phyloP scores from a whole-genome alignment of 352 stramenopile genomes.

The Globisporangium nodosum region DNA sequence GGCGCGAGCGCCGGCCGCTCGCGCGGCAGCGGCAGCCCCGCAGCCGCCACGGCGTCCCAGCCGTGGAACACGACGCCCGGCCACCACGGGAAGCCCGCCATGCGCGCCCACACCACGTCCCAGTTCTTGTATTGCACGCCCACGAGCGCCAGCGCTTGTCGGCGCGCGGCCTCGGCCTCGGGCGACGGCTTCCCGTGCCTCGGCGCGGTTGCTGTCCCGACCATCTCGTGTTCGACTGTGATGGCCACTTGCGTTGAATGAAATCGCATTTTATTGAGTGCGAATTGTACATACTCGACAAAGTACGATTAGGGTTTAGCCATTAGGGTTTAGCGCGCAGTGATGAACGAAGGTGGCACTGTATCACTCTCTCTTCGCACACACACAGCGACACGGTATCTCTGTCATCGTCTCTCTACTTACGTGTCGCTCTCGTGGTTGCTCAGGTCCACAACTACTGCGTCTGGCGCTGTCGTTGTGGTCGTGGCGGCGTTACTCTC shows the following conservation, averaged over 20 bases:
- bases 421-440: conserved; percentile 1
- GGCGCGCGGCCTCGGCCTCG: conserved; percentile 16
- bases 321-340: no score
- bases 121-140: conserved; percentile 59
- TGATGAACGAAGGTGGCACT: no score
- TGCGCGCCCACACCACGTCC: conserved; percentile 77
- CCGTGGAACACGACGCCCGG: conserved; percentile 66
- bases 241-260: no score
- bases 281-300: no score
- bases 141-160: conserved; percentile 30
- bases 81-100: conserved; percentile 71
- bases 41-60: conserved; percentile 42
- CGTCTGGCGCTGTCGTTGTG: neutral
- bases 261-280: no score
- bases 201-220: conserved; percentile 14
- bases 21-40: conserved; percentile 35
- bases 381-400: no score
- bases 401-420: neutral
- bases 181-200: conserved; percentile 22
- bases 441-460: neutral
- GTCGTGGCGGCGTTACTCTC: neutral
- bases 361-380: no score
- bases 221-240: conserved; percentile 15
- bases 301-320: no score
- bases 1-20: conserved; percentile 30